A percentile compares a stretch with the other conserved stretches of the same genome.
Evolutionary conservation across 441 rosid species (phyloP).

Genomic region (Rhodomyrtus psidioides): DNA sequence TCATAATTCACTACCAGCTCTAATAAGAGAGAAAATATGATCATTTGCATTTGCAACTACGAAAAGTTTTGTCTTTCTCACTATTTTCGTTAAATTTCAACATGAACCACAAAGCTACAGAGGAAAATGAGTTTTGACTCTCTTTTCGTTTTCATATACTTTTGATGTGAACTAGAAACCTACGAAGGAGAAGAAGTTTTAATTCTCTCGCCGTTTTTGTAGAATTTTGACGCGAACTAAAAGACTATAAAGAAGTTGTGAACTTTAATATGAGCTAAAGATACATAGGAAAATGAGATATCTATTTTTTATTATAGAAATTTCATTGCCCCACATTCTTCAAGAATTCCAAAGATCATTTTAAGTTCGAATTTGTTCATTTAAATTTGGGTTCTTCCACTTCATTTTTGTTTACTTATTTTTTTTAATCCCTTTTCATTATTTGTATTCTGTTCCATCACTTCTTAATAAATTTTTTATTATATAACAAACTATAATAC

Average conservation of each 20-base stretch:
- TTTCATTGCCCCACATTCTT: background rate
- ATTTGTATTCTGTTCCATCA: background rate
- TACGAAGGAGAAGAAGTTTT: background rate
- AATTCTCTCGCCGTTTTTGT: accelerated
- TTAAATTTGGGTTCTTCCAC: background rate
- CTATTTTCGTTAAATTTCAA: background rate
- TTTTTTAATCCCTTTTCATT: background rate
- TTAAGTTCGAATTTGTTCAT: background rate
- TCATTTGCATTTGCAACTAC: background rate
- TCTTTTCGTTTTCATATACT: too few species aligned
- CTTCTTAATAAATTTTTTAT: too few species aligned
- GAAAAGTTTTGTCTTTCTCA: background rate
- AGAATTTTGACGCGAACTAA: background rate
- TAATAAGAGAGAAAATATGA: background rate
- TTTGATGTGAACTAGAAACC: background rate
- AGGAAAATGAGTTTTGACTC: background rate
- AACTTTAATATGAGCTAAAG: background rate
- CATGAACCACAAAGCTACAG: accelerated
- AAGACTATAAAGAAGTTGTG: accelerated
- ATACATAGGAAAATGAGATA: background rate
- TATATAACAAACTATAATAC: background rate
- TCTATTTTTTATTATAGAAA: background rate
- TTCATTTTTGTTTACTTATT: background rate
- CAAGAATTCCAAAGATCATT: background rate
- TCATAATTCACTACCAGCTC: background rate